Percentiles rank a stretch among this genome's conserved stretches.
Conservation (phyloP, 371 early-diverging fungal species). For the Actinomucor elegans region DNA sequence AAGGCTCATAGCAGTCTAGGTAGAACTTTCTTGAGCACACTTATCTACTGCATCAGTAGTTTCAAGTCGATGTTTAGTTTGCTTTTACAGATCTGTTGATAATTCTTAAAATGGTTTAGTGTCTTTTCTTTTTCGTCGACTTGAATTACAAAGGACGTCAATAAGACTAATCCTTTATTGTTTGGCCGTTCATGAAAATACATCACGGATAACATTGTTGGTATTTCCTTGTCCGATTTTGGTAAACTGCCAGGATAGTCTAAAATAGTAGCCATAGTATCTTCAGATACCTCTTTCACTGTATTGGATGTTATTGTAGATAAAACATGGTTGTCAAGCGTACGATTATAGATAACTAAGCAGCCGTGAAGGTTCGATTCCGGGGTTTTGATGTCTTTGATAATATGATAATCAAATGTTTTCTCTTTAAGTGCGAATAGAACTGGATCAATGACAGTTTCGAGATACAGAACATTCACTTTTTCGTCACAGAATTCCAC, state of each 20-base stretch:
- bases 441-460: constrained; percentile 38
- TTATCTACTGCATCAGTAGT: constrained; percentile 15
- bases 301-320: background rate
- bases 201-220: constrained; percentile 54
- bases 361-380: constrained; percentile 15
- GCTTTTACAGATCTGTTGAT: constrained; percentile 6
- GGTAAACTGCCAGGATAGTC: constrained; percentile 68
- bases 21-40: background rate
- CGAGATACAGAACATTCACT: constrained; percentile 26
- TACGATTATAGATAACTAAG: constrained; percentile 8
- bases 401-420: constrained; percentile 19
- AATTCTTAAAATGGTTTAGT: constrained; percentile 24
- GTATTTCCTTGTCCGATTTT: constrained; percentile 32
- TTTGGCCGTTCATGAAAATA: constrained; percentile 37
- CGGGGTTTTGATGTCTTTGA: constrained; percentile 12
- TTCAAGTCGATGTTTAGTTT: constrained; percentile 15
- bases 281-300: constrained; percentile 24
- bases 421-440: constrained; percentile 13
- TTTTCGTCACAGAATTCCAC: constrained; percentile 44
- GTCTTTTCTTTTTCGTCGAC: constrained; percentile 12
- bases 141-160: constrained; percentile 41
- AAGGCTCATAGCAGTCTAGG: no score
- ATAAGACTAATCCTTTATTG: constrained; percentile 23
- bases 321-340: background rate
- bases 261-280: constrained; percentile 46